Conservation (phyloP, 345 rosid species). For the Bruguiera sexangula region DNA sequence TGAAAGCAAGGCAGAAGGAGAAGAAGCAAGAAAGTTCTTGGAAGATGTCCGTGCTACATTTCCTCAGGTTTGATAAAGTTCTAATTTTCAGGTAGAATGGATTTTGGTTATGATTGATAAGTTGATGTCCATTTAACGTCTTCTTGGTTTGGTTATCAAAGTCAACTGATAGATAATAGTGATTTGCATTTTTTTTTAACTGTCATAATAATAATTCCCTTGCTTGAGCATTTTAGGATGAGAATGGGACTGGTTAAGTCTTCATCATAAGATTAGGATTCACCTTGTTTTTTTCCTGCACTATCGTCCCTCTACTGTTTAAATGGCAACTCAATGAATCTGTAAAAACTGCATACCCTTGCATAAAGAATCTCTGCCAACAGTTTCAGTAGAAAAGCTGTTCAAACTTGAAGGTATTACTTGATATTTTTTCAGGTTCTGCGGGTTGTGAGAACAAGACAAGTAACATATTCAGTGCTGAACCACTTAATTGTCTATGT, state of each 20-base stretch:
- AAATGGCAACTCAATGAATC: too few relatives aligned
- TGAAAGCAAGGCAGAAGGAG: constrained; percentile 87
- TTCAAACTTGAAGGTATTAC: not conserved
- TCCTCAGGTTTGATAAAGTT: constrained; percentile 65
- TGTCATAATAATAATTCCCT: too few relatives aligned
- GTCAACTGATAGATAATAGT: too few relatives aligned
- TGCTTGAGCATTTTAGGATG: too few relatives aligned
- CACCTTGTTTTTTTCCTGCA: too few relatives aligned
- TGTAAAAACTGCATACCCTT: too few relatives aligned
- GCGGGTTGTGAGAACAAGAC: constrained; percentile 92
- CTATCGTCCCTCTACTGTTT: too few relatives aligned
- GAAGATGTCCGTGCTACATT: constrained; percentile 78
- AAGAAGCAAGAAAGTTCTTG: constrained; percentile 73
- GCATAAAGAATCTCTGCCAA: not conserved
- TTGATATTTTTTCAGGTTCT: constrained; percentile 50
- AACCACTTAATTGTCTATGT: constrained; percentile 72
- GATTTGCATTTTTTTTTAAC: too few relatives aligned
- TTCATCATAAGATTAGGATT: too few relatives aligned
- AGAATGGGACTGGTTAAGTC: too few relatives aligned
- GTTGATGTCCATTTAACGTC: not conserved
- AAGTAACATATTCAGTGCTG: constrained; percentile 77
- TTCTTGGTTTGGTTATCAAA: not conserved
- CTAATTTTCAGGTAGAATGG: not conserved
- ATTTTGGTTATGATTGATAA: not conserved
- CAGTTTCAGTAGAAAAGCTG: not conserved